These are phyloP conservation scores for Tuber melanosporum DNA, from an alignment of 495 filamentous ascomycete species.

Conservation along the genomic window DNA sequence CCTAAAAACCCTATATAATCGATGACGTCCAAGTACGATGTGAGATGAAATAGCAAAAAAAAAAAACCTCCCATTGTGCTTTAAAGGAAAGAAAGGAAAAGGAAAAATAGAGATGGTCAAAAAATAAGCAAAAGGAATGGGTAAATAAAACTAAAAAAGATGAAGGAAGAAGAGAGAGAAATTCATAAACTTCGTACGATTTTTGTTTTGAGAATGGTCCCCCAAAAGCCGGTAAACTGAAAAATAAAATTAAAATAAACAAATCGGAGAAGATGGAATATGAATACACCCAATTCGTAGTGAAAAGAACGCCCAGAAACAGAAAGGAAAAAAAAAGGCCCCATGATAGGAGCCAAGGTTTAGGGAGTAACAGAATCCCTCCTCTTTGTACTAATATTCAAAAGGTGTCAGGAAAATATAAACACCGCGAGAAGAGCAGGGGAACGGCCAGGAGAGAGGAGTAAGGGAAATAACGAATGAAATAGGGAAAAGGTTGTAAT, in stretches of 20 bases:
- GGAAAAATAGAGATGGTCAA: not conserved
- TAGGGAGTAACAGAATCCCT: not conserved
- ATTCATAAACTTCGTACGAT: not conserved
- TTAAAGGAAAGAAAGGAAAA: not conserved
- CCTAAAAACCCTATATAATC: not conserved
- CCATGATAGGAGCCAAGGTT: not conserved
- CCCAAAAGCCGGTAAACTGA: not conserved
- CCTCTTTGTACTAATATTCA: not conserved
- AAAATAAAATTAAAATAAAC: not conserved
- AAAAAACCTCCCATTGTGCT: not conserved
- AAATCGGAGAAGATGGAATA: not conserved
- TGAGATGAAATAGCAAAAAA: not conserved
- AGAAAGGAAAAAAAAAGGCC: not conserved
- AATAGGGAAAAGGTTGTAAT: not conserved
- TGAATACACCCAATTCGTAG: not conserved
- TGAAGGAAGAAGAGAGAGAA: conserved; percentile 5
- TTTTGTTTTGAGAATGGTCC: not conserved
- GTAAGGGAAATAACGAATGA: not conserved
- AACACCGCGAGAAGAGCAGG: not conserved
- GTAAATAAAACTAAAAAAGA: conserved; percentile 2
- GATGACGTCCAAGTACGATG: not conserved
- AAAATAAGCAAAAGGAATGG: not conserved
- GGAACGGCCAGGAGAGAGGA: not conserved
- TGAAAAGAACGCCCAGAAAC: not conserved
- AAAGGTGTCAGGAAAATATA: not conserved